Conservation (phyloP, 768 basidiomycete genomes). For the Sporobolomyces pararoseus region DNA sequence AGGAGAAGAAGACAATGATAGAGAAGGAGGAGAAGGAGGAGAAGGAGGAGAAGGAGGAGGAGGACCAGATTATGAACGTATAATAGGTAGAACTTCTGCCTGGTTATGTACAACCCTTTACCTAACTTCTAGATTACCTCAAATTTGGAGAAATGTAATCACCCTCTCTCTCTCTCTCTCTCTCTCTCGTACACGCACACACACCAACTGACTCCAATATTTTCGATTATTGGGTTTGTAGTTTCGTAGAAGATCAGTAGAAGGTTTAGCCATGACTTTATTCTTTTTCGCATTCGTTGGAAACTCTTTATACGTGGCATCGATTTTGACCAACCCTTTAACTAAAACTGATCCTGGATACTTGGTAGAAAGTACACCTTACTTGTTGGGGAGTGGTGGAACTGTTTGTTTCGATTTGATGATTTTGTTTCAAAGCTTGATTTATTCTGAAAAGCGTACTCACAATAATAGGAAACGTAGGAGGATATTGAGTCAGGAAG, state of each 20-base stretch:
- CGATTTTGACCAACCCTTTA: constrained; percentile 63
- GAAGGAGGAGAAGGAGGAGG: background rate
- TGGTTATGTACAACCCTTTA: constrained; percentile 93
- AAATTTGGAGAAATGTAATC: constrained; percentile 95
- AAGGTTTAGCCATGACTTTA: constrained; percentile 89
- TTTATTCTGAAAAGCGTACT: constrained; percentile 56
- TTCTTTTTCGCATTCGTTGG: constrained; percentile 92
- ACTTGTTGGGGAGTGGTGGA: constrained; percentile 84
- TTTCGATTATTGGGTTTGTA: constrained; percentile 15
- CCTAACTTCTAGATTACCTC: constrained; percentile 86
- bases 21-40: background rate
- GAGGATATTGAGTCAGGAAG: background rate
- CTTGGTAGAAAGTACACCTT: constrained; percentile 50
- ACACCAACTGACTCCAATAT: too few species aligned
- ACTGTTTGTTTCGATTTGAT: constrained; percentile 89
- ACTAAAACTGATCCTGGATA: constrained; percentile 46
- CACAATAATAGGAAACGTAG: background rate
- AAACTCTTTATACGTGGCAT: constrained; percentile 74
- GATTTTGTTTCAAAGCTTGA: constrained; percentile 77
- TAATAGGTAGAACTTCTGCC: constrained; percentile 84
- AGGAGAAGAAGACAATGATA: constrained; percentile 2
- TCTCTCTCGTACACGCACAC: constrained; percentile 2
- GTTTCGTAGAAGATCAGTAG: constrained; percentile 46
- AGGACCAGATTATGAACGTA: constrained; percentile 53
- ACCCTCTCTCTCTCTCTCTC: constrained; percentile 40